Evolutionary conservation across 2,329 filamentous ascomycete species (phyloP).

Genomic region (Conoideocrella luteorostrata): DNA sequence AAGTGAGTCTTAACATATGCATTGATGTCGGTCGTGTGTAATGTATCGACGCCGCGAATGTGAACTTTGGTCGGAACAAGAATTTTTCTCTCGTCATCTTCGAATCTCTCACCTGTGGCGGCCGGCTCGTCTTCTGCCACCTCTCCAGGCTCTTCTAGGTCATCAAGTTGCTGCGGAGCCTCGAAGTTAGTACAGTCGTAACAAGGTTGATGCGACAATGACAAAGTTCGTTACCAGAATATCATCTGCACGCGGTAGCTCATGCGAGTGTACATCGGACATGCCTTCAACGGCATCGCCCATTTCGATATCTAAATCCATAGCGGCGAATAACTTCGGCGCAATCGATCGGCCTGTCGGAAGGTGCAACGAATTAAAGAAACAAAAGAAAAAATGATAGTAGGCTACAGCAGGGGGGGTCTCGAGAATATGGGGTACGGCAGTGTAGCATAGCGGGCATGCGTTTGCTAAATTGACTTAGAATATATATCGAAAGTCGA

Average conservation of each 20-base stretch:
- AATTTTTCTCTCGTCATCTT: conserved; percentile 19
- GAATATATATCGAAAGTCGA: no score
- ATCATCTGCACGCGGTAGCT: conserved; percentile 26
- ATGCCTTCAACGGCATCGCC: conserved; percentile 47
- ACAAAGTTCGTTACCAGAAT: conserved; percentile 24
- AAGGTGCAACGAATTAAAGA: no score
- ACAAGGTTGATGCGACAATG: not conserved
- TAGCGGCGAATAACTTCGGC: conserved; percentile 19
- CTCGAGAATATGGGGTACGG: no score
- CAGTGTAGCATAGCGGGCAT: no score
- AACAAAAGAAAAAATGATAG: no score
- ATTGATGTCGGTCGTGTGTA: conserved; percentile 76
- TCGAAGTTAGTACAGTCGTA: conserved; percentile 9
- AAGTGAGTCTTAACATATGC: conserved; percentile 67
- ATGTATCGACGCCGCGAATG: conserved; percentile 71
- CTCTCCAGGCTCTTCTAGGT: conserved; percentile 32
- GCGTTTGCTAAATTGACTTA: no score
- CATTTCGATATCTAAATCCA: conserved; percentile 71
- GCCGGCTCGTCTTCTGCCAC: conserved; percentile 28
- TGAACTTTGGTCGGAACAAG: conserved; percentile 60
- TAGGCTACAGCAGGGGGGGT: no score
- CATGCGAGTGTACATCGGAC: conserved; percentile 20
- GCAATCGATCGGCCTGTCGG: not conserved
- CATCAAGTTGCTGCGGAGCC: conserved; percentile 25
- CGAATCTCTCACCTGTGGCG: not conserved